A percentile compares a stretch with the other conserved stretches of the same genome.
Conservation (phyloP, 1,139 yeast genomes). For the Candida mesenterica region DNA sequence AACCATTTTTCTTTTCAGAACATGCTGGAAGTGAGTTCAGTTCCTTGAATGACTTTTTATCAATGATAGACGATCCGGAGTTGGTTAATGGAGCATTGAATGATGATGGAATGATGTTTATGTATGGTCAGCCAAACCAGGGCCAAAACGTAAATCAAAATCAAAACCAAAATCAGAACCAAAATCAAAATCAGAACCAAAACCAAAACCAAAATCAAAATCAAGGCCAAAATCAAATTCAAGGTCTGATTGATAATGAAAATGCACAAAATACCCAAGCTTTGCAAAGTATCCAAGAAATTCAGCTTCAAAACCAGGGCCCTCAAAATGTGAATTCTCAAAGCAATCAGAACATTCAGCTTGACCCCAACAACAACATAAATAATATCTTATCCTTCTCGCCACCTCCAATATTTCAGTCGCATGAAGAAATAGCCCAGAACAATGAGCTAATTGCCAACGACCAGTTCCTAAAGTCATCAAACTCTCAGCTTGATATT, state of each 20-base stretch:
- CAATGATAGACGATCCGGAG: slow-evolving; percentile 87
- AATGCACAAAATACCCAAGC: slow-evolving; percentile 5
- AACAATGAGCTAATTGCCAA: slow-evolving; percentile 10
- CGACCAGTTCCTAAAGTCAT: slow-evolving; percentile 12
- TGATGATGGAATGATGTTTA: slow-evolving; percentile 31
- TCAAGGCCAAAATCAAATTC: neutral
- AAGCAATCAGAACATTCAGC: slow-evolving; percentile 7
- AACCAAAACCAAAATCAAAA: neutral
- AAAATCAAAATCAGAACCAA: slow-evolving; percentile 1
- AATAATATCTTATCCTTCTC: slow-evolving; percentile 31
- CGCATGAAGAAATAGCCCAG: slow-evolving; percentile 9
- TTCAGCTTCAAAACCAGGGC: slow-evolving; percentile 4
- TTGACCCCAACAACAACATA: slow-evolving; percentile 15
- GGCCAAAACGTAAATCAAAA: neutral
- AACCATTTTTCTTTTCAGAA: slow-evolving; percentile 81
- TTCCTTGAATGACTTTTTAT: slow-evolving; percentile 82
- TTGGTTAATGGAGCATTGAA: slow-evolving; percentile 51
- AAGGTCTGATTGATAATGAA: no score
- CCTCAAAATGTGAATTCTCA: no score
- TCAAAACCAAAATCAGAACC: slow-evolving; percentile 2
- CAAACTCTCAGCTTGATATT: slow-evolving; percentile 1
- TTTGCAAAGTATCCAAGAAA: slow-evolving; percentile 2
- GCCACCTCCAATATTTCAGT: slow-evolving; percentile 25
- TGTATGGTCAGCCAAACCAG: slow-evolving; percentile 17
- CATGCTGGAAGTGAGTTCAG: slow-evolving; percentile 94